Evolutionary conservation across 495 filamentous ascomycete species (phyloP), one percentile per base, ranked within the genome.

Genomic region (Rhizodiscina lignyota): DNA sequence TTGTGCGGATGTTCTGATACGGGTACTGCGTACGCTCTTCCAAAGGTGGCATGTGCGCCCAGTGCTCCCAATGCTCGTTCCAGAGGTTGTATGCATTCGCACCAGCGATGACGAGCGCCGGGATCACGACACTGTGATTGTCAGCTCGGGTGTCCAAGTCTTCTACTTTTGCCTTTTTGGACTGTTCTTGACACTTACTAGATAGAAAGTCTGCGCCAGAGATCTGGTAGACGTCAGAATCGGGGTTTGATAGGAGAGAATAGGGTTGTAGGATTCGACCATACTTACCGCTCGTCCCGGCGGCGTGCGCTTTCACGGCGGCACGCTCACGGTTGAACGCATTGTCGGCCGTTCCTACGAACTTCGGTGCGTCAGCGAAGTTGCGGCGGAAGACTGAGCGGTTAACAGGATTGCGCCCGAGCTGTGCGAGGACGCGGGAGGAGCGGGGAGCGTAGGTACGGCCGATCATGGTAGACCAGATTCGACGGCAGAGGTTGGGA

Each of bases 11-110:
- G 66, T 94, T 94, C 73, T 84, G 79, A 70, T 85, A 94, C 37
- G 82, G 69, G 64, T 94, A 94, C 64, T 94, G 75, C 45, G 64
- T 51, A 50, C 81, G 74, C 60, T 94, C 87, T 66, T 91, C 82
- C 24, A 89, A 69, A 38, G 87, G 77, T 35, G 79, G 70, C 66
- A 82, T 62, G 64, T 93, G 84, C 8, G 56, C 56, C 80, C 77
- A 83, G 64, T 94, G 86, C 63, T 89, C 80, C 86, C 84, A 93
- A 61, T 94, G 86, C 72, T 91, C 82, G 40, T 67, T 70, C 83
- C 84, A 94, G 39, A 89, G 73, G 55, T 68, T 74, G 54, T 83
- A 89, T 49, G 87, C 83, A 58, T 94, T 94, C 49, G 72, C 47
- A 38, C 63, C 55, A 30, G 77, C 72, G 44, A 82, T 58, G 43